phyloP scores from a whole-genome alignment of 306 rosid genomes.

The Gastrolobium villosum region DNA sequence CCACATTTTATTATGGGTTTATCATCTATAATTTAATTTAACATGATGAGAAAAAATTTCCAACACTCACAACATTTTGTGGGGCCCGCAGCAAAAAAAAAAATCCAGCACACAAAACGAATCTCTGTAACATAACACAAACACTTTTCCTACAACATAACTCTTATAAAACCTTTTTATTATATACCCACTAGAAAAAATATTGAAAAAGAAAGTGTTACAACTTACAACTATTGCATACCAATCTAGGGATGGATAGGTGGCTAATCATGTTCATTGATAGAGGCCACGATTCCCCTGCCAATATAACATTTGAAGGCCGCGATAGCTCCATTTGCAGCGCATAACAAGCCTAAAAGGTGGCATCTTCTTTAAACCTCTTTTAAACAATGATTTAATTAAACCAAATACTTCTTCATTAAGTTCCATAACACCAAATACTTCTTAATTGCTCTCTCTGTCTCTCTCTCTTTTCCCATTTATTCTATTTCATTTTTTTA shows the following conservation, averaged over 20 bases:
- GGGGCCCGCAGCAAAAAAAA: too few relatives aligned
- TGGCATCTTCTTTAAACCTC: conserved; percentile 50
- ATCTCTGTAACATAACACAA: too few relatives aligned
- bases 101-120: too few relatives aligned
- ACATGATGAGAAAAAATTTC: too few relatives aligned
- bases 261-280: conserved; percentile 48
- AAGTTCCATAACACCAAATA: conserved; percentile 51
- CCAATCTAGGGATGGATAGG: neutral
- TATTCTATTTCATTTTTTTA: conserved; percentile 12
- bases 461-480: neutral
- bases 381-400: conserved; percentile 41
- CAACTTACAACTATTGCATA: neutral
- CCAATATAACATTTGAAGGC: conserved; percentile 37
- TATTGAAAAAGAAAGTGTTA: neutral
- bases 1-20: too few relatives aligned
- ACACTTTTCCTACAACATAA: too few relatives aligned
- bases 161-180: too few relatives aligned
- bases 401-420: conserved; percentile 48
- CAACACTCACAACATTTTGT: too few relatives aligned
- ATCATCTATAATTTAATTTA: too few relatives aligned
- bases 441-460: conserved; percentile 27
- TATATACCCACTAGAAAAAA: neutral
- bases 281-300: conserved; percentile 51
- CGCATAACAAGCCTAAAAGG: conserved; percentile 48
- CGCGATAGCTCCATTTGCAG: conserved; percentile 49